These are phyloP conservation scores for Solanum pennellii DNA, from an alignment of 257 asterid genomes.

Conservation along the genomic window DNA sequence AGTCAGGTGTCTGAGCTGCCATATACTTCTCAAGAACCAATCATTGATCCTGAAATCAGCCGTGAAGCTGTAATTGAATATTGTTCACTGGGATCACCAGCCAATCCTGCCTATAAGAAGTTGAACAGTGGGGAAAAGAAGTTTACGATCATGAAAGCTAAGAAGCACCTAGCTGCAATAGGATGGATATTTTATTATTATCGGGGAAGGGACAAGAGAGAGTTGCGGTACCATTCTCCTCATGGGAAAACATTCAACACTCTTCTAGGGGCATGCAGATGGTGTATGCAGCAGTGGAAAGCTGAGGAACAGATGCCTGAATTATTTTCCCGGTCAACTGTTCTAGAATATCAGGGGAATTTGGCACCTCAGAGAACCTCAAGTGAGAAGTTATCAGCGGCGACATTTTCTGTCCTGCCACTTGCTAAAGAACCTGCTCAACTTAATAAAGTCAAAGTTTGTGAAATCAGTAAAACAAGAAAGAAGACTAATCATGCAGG, in stretches of 20 bases:
- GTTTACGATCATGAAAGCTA: conserved; percentile 16
- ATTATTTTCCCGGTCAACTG: conserved; percentile 8
- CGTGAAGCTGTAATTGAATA: conserved; percentile 45
- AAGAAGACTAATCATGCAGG: conserved; percentile 18
- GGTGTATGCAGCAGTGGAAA: conserved; percentile 7
- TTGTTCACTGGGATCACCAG: not conserved
- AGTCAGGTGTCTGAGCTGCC: conserved; percentile 12
- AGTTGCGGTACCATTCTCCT: conserved; percentile 37
- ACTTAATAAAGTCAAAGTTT: conserved; percentile 5
- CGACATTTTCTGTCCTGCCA: conserved; percentile 6
- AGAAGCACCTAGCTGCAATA: conserved; percentile 35
- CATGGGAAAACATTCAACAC: conserved; percentile 20
- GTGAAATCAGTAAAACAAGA: conserved; percentile 4
- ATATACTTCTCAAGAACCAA: not conserved
- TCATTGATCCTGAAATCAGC: conserved; percentile 31
- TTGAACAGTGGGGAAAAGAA: not conserved
- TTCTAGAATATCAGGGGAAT: not conserved
- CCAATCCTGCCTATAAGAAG: not conserved
- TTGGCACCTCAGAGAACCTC: not conserved
- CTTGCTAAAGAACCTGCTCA: conserved; percentile 13
- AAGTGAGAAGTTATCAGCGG: conserved; percentile 4
- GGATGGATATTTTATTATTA: conserved; percentile 34
- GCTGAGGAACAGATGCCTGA: not conserved
- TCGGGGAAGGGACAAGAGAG: conserved; percentile 4
- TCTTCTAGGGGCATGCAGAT: conserved; percentile 33